Conservation (phyloP, 768 basidiomycete species). For the Neoboletus subvelutipes region DNA sequence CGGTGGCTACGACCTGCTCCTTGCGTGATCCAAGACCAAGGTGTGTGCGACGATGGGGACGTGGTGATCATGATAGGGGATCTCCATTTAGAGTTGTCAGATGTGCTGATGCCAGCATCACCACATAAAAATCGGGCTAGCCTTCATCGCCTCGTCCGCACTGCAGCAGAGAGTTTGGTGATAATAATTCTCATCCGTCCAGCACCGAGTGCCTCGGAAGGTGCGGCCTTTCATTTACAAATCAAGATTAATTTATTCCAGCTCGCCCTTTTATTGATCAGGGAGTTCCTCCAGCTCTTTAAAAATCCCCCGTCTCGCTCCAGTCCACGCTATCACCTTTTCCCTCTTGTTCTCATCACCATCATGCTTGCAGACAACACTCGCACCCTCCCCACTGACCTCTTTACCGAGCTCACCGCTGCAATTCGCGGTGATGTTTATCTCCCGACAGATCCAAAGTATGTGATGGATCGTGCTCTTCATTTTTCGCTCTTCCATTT, state of each 20-base stretch:
- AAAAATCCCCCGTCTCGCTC: constrained; percentile 13
- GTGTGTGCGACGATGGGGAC: neutral
- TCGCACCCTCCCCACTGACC: constrained; percentile 14
- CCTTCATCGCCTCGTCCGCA: constrained; percentile 16
- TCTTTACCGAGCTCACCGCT: constrained; percentile 46
- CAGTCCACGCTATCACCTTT: constrained; percentile 8
- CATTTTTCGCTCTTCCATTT: neutral
- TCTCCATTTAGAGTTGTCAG: neutral
- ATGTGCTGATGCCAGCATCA: constrained; percentile 14
- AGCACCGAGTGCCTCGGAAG: neutral
- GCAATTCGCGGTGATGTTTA: constrained; percentile 49
- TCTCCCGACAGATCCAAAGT: constrained; percentile 45
- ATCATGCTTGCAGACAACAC: constrained; percentile 17
- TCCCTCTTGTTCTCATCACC: neutral
- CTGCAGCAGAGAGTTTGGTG: neutral
- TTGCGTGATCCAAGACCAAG: neutral
- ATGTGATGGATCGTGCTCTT: constrained; percentile 5
- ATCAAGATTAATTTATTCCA: constrained; percentile 11
- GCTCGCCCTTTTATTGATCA: neutral
- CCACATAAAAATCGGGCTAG: neutral
- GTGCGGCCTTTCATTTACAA: constrained; percentile 9
- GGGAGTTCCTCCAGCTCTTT: constrained; percentile 5
- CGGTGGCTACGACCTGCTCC: neutral
- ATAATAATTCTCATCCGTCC: neutral
- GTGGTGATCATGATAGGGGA: neutral